Base-by-base conservation (phyloP, 2,329 filamentous ascomycete species). In the Zymoseptoria ardabiliae region DNA sequence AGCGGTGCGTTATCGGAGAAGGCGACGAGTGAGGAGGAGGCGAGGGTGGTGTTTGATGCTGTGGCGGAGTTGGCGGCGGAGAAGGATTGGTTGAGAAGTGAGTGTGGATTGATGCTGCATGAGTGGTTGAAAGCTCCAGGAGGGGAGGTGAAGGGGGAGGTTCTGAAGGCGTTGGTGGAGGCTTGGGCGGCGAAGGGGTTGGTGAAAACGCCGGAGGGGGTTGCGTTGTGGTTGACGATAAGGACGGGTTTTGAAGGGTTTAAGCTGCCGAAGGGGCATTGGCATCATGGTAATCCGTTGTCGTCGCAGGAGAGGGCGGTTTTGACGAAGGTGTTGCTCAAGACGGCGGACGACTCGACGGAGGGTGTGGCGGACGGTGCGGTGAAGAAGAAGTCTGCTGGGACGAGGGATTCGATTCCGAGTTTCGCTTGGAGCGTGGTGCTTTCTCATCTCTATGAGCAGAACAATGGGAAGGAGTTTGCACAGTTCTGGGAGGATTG, bases 371-470 rank as follows among this genome's bases (percentile, higher is more conserved):
- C 50, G 23, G 61, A 63, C 17, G 59, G 52, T 20, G 59, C 56
- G 49, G n/a, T 66, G 49, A 69, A 68, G 9, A 81, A 80, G 67
- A 76, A 70, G 87, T 89, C 59, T 61, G 87, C 88, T 19, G 87
- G 85, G 62, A 92, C 65, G 50, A 62, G 69, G 19, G 91, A 86
- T 58, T 84, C 89, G 1, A 89, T 91, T 69, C 79, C 95, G 58
- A 90, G 91, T 68, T 96, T 95, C 72, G 90, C 91, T 0, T 97
- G 93, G 94, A 85, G 89, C 64, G 75, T 92, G 23, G 83, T 97
- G 20, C 73, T 96, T n/a, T 69, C 68, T 20, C 72, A 75, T 35
- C 66, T 81, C 62, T 64, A 61, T 68, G 58, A 61, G 61, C 56
- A 76, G 73, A 61, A 70, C 72, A 58, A 61, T 50, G 59, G 56